phyloP scores from a whole-genome alignment of 768 basidiomycete genomes.

The Trametes elegans region DNA sequence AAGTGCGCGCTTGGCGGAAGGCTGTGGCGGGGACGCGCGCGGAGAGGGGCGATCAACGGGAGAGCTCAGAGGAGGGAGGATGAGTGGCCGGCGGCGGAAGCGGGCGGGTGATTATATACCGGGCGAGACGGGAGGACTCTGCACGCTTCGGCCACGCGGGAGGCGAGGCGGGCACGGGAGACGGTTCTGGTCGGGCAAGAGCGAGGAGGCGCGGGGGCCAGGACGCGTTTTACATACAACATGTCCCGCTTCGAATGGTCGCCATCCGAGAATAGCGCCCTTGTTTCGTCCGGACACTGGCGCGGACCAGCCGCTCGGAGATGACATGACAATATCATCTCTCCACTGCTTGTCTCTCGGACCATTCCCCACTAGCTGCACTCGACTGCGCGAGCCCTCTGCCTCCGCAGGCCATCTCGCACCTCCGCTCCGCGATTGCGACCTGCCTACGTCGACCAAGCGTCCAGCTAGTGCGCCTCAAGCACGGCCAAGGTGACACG shows the following conservation, averaged over 20 bases:
- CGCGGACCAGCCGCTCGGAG: not conserved
- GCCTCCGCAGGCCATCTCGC: not conserved
- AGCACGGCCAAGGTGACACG: not conserved
- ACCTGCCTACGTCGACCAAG: not conserved
- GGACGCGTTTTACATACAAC: not conserved
- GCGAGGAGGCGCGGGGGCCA: not conserved
- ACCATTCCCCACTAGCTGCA: not conserved
- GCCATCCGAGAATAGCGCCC: not conserved
- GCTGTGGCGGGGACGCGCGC: not conserved
- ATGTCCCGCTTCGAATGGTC: not conserved
- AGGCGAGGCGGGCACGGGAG: no score
- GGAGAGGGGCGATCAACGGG: not conserved
- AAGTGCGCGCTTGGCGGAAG: not conserved
- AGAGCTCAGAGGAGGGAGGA: not conserved
- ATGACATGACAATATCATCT: no score
- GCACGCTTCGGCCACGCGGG: conserved; percentile 16
- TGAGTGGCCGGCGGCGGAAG: not conserved
- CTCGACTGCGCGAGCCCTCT: not conserved
- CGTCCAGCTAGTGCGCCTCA: not conserved
- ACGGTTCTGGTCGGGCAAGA: conserved; percentile 6
- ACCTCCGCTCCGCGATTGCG: not conserved
- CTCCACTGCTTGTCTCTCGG: not conserved
- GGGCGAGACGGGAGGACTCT: not conserved
- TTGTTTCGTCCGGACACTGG: not conserved
- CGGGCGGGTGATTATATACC: conserved; percentile 7